Percentiles rank a stretch among this genome's conserved stretches.
Conservation (phyloP, 345 rosid species). For the Ceriops tagal region DNA sequence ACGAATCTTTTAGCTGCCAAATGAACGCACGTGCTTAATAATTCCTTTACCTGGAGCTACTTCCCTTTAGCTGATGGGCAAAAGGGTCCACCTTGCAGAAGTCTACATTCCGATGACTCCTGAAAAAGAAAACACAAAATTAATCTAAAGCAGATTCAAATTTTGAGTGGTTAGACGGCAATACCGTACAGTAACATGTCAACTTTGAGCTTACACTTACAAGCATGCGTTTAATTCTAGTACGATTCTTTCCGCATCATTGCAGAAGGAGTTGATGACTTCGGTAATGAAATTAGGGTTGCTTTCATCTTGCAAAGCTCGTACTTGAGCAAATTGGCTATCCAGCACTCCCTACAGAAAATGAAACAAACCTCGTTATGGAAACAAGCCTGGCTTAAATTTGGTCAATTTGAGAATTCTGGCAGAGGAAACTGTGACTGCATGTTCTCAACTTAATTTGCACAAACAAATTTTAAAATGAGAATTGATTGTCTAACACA, state of each 20-base stretch:
- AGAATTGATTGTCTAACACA: no score
- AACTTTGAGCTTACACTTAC: constrained; percentile 13
- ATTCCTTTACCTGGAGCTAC: constrained; percentile 19
- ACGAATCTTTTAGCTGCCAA: no score
- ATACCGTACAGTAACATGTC: background rate
- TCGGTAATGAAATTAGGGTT: constrained; percentile 34
- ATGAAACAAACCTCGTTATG: no score
- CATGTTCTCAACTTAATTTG: no score
- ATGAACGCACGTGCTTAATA: background rate
- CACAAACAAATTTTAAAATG: no score
- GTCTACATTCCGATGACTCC: constrained; percentile 15
- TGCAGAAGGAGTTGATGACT: constrained; percentile 35
- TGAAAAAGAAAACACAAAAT: background rate
- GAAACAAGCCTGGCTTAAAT: no score
- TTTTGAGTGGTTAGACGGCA: no score
- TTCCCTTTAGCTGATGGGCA: constrained; percentile 33
- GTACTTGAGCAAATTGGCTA: constrained; percentile 29
- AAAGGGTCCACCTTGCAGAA: constrained; percentile 20
- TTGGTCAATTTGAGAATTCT: no score
- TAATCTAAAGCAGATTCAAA: no score
- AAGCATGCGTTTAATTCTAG: constrained; percentile 24
- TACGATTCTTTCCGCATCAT: constrained; percentile 34
- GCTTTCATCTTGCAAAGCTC: constrained; percentile 26
- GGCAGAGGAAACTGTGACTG: no score
- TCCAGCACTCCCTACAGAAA: constrained; percentile 28